Evolutionary conservation across 148 eudicot genomes (phyloP), one percentile per base, ranked within the genome.

Genomic region (Nepenthes mirabilis): DNA sequence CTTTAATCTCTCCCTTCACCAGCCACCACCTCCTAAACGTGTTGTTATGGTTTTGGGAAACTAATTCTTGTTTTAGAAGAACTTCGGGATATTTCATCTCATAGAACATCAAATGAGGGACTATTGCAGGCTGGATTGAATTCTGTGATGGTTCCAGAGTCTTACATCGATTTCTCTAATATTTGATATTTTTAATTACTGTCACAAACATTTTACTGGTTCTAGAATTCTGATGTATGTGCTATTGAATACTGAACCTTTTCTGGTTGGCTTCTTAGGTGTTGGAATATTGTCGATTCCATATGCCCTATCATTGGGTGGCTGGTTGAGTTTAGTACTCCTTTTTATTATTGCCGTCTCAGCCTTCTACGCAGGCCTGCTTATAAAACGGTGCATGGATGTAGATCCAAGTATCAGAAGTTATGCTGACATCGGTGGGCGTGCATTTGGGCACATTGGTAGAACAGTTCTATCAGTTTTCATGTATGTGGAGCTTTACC

Each of bases 341-440:
- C 55, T 79, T 1, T 62, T 82, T 10, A 5, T 56, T 10, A 63
- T 82, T 1, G 83, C 87, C 10, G 14, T 52, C 9, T 57, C 74
- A 6, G 70, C 81, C 14, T 76, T 69, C 63, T 82, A 71, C 65
- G 59, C 83, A 1, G 74, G 77, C 56, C 1, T 82, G 56, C 83
- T 82, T 1, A 65, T 82, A 13, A 76, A 74, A 58, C 64, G 79
- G 60, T 82, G 87, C 47, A 76, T 82, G 87, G 87, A 82, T 33
- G 62, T 65, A 0, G 79, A 79, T 43, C 62, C 75, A 9, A 56
- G 58, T 37, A 74, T 82, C 32, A 74, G 48, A 74, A 57, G 68
- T 0, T 82, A 79, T 37, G 67, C 83, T 1, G 87, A 82, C 56
- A 82, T 82, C 6, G 87, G 83, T 1, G 81, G 71, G 43, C 75